Evolutionary conservation across 2,329 filamentous ascomycete genomes (phyloP), one percentile per base, ranked within the genome.

Genomic region (Colletotrichum sp.): DNA sequence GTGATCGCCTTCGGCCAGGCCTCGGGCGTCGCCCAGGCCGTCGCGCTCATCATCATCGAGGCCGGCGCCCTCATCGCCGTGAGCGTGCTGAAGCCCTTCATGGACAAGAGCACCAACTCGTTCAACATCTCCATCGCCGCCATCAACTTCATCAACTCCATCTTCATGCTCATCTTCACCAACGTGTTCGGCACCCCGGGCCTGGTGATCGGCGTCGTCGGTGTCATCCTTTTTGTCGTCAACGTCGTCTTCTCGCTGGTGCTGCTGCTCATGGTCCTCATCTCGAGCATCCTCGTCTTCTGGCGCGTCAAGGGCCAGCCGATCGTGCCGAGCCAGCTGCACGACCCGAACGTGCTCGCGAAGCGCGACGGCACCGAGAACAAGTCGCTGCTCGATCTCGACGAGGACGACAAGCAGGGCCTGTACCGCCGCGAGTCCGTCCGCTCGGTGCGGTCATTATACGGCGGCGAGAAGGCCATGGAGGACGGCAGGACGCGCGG

Each of bases 31-130:
- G 92, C 93, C 26, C 96, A 98, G 85, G 95, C 95, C n/a, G 89
- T 98, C 75, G 95, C 93, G 18, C 90, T 98, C 75, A 89, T 99
- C 52, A 88, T 98, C 77, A 92, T 98, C 74, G 96, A 99, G 85
- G 93, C 93, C 3, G 91, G 86, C 67, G 93, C 94, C 80, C 89
- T 99, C 72, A 94, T 98, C 80, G 92, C 87, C 32, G 92, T 95
- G 71, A 94, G 93, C 77, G 93, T 98, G 68, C 87, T 98, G 79
- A 93, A 95, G 76, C 96, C 96, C 26, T 99, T 95, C 94, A 99
- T 99, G 96, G 96, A 99, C 89, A 98, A 98, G 92, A 96, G 96
- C 87, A 98, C 95, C 77, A 99, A 98, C 85, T 93, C 94, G 64
- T 98, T 98, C 90, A 98, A 98, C 87, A 98, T 99, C 81, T 91